Conservation (phyloP, 495 filamentous ascomycete species). For the Trichocladium antarcticum region DNA sequence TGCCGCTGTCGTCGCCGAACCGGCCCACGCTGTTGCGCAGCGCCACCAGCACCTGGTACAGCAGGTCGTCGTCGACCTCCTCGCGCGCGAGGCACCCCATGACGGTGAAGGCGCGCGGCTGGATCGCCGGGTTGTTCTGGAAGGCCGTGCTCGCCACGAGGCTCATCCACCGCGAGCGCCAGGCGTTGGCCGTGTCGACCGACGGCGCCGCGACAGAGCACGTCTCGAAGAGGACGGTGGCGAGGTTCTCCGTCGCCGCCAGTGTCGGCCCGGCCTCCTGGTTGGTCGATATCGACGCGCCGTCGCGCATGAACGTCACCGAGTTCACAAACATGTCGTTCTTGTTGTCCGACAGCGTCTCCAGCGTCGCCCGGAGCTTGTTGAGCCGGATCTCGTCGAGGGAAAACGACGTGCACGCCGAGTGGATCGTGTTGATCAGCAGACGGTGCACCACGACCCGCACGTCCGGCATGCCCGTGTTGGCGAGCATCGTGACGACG, state of each 20-base stretch:
- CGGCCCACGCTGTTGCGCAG: slow-evolving; percentile 47
- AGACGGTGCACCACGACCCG: slow-evolving; percentile 47
- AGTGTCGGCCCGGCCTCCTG: slow-evolving; percentile 40
- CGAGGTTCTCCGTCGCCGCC: slow-evolving; percentile 42
- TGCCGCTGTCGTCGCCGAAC: slow-evolving; percentile 48
- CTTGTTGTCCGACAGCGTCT: slow-evolving; percentile 44
- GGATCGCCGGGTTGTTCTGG: slow-evolving; percentile 58
- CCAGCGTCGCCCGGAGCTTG: slow-evolving; percentile 43
- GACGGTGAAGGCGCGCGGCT: slow-evolving; percentile 54
- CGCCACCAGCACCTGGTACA: slow-evolving; percentile 58
- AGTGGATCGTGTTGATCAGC: slow-evolving; percentile 52
- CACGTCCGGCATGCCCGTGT: slow-evolving; percentile 45
- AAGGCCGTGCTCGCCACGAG: slow-evolving; percentile 58
- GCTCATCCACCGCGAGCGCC: slow-evolving; percentile 63
- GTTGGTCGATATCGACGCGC: slow-evolving; percentile 35
- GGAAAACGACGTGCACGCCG: slow-evolving; percentile 50
- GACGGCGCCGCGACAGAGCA: slow-evolving; percentile 50
- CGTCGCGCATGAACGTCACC: slow-evolving; percentile 30
- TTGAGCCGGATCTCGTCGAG: slow-evolving; percentile 44
- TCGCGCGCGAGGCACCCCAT: slow-evolving; percentile 58
- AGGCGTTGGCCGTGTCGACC: slow-evolving; percentile 52
- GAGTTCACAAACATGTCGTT: slow-evolving; percentile 38
- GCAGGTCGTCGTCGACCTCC: slow-evolving; percentile 56
- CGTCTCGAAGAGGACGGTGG: slow-evolving; percentile 48
- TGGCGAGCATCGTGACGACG: slow-evolving; percentile 54